These are phyloP conservation scores for Neotropicomus parvogracilis DNA, from an alignment of 1,284 basidiomycete species.

Conservation along the genomic window DNA sequence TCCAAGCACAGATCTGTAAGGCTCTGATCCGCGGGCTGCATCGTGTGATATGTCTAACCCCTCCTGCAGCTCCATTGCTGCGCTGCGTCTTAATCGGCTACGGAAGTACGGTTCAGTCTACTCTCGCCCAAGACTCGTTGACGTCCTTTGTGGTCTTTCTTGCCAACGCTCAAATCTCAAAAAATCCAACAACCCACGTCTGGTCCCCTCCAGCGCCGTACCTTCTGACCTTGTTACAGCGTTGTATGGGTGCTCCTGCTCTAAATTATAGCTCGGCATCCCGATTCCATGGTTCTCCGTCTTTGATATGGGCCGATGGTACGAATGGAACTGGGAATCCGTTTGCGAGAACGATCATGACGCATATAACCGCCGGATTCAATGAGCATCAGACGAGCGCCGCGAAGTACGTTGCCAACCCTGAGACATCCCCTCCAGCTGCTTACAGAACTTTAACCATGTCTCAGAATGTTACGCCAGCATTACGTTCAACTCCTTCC, in stretches of 20 bases:
- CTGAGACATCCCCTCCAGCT: slow-evolving; percentile 51
- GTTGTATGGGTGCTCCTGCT: slow-evolving; percentile 58
- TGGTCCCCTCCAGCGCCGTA: background rate
- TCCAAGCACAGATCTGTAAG: slow-evolving; percentile 62
- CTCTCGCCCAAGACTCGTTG: background rate
- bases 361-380: slow-evolving; percentile 51
- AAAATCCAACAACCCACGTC: slow-evolving; percentile 41
- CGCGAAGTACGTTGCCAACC: slow-evolving; percentile 47
- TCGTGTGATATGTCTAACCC: slow-evolving; percentile 14
- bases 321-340: slow-evolving; percentile 51
- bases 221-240: slow-evolving; percentile 38
- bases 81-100: slow-evolving; percentile 67
- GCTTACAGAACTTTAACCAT: slow-evolving; percentile 71
- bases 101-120: slow-evolving; percentile 34
- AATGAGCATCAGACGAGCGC: slow-evolving; percentile 40
- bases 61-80: slow-evolving; percentile 53
- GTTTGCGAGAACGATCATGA: slow-evolving; percentile 55
- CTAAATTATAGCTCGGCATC: slow-evolving; percentile 48
- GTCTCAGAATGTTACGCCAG: slow-evolving; percentile 71
- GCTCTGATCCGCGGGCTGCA: slow-evolving; percentile 11
- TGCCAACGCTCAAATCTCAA: slow-evolving; percentile 54
- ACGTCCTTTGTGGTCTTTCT: slow-evolving; percentile 46
- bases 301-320: slow-evolving; percentile 64
- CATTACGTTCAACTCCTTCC: slow-evolving; percentile 62
- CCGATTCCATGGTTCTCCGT: slow-evolving; percentile 48